These are phyloP conservation scores for Triangularia verruculosa DNA, from an alignment of 2,329 filamentous ascomycete species.

Conservation along the genomic window DNA sequence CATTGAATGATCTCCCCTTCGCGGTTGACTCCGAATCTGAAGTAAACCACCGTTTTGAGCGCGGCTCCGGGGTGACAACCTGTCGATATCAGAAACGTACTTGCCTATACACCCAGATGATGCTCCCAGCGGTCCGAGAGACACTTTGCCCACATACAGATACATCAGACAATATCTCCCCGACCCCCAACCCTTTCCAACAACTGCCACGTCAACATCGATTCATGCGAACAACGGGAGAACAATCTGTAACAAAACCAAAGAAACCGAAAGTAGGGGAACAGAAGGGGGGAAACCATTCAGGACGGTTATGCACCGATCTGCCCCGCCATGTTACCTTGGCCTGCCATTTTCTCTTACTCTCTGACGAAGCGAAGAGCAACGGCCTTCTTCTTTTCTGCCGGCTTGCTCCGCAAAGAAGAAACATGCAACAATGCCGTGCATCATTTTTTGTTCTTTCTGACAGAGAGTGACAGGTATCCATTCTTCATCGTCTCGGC, in stretches of 20 bases:
- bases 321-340: background rate
- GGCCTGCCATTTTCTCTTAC: background rate
- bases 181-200: constrained; percentile 1
- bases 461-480: background rate
- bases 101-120: background rate
- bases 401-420: too few species aligned
- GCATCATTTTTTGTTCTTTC: background rate
- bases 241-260: background rate
- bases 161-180: background rate
- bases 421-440: background rate
- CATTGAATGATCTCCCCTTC: background rate
- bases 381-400: background rate
- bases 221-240: background rate
- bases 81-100: background rate
- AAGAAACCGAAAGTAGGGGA: background rate
- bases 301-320: background rate
- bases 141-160: too few species aligned
- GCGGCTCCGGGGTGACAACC: background rate
- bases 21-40: background rate
- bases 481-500: background rate
- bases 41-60: constrained; percentile 7
- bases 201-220: constrained; percentile 3
- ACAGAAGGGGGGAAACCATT: background rate
- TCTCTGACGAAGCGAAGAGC: background rate
- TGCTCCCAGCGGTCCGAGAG: too few species aligned